A percentile compares a stretch with the other conserved stretches of the same genome.
These are phyloP conservation scores for Chrysosphaeria jannelii DNA, from an alignment of 2,329 filamentous ascomycete species.

Conservation along the genomic window DNA sequence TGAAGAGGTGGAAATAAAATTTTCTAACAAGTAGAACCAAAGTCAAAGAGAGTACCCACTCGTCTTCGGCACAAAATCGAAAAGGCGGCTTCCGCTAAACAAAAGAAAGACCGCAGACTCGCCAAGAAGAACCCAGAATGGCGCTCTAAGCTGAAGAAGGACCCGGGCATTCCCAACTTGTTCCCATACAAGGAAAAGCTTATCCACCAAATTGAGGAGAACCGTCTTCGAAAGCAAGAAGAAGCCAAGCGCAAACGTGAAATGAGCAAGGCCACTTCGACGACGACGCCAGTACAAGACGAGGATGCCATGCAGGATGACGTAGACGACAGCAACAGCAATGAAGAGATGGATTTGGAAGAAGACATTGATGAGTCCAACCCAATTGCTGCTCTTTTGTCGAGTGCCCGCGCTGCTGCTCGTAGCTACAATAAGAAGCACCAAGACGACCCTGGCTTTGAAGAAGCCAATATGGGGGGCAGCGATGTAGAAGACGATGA, in stretches of 20 bases:
- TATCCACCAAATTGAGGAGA: slow-evolving; percentile 80
- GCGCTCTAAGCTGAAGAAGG: slow-evolving; percentile 85
- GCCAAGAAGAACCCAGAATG: slow-evolving; percentile 96
- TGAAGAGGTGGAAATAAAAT: neutral
- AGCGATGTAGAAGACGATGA: slow-evolving; percentile 13
- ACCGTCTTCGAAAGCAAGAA: slow-evolving; percentile 49
- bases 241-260: slow-evolving; percentile 42
- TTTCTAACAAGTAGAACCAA: slow-evolving; percentile 33
- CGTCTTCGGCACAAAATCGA: slow-evolving; percentile 88
- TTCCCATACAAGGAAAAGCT: slow-evolving; percentile 97
- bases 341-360: slow-evolving; percentile 21
- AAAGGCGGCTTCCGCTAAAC: slow-evolving; percentile 71
- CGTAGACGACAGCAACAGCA: slow-evolving; percentile 18
- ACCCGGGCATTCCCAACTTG: slow-evolving; percentile 86
- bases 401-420: slow-evolving; percentile 53
- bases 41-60: slow-evolving; percentile 73
- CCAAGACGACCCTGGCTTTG: slow-evolving; percentile 27
- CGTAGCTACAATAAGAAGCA: slow-evolving; percentile 39
- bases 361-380: slow-evolving; percentile 39
- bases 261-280: slow-evolving; percentile 35
- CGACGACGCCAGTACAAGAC: slow-evolving; percentile 13
- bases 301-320: slow-evolving; percentile 14
- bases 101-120: slow-evolving; percentile 63
- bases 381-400: slow-evolving; percentile 74
- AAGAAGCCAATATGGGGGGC: slow-evolving; percentile 14